Evolutionary conservation across 2,329 filamentous ascomycete species (phyloP).

Genomic region (Fusarium keratoplasticum): DNA sequence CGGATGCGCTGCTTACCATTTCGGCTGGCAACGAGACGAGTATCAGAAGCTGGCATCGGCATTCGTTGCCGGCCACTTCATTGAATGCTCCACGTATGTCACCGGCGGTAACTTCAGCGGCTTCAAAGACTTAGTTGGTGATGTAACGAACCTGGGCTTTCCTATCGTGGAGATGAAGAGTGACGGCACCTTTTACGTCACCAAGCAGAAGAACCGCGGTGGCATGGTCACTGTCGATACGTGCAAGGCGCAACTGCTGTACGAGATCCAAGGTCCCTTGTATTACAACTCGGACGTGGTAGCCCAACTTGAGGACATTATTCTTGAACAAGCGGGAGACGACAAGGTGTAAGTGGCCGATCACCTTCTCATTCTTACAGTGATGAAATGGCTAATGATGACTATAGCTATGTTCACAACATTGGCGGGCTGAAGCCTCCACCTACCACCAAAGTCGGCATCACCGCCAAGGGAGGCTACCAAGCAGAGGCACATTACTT

Average conservation of each 20-base stretch:
- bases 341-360: constrained; percentile 40
- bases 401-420: neutral
- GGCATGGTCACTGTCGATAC: constrained; percentile 42
- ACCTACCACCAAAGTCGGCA: constrained; percentile 43
- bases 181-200: constrained; percentile 48
- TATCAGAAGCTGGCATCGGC: constrained; percentile 61
- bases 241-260: constrained; percentile 50
- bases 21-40: constrained; percentile 59
- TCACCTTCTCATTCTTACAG: neutral
- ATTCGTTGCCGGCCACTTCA: constrained; percentile 62
- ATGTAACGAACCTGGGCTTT: constrained; percentile 43
- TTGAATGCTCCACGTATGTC: constrained; percentile 65
- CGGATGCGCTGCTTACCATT: constrained; percentile 66
- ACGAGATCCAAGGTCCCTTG: constrained; percentile 56
- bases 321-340: constrained; percentile 60
- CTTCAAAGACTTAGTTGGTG: constrained; percentile 45
- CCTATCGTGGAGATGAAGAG: constrained; percentile 50
- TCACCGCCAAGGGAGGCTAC: constrained; percentile 56
- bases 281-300: constrained; percentile 57
- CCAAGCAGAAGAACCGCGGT: constrained; percentile 50
- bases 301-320: constrained; percentile 50
- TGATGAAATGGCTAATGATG: neutral
- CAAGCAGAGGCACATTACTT: constrained; percentile 58
- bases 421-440: neutral
- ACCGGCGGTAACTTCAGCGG: constrained; percentile 66